Percentiles rank a stretch among this genome's conserved stretches.
Conservation (phyloP, 495 filamentous ascomycete species). For the Antarctomyces pellizariae region DNA sequence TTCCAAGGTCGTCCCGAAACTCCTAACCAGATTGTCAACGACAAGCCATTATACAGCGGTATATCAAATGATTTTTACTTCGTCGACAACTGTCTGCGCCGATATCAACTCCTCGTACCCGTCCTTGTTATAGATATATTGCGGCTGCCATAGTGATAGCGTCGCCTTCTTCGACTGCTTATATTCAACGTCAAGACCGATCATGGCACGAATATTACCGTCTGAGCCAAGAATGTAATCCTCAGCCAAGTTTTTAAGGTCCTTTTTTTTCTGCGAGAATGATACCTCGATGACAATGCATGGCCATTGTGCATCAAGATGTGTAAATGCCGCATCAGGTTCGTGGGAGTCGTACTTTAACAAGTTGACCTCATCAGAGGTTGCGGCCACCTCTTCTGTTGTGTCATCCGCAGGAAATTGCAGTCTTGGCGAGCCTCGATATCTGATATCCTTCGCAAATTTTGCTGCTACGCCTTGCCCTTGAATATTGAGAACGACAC, state of each 20-base stretch:
- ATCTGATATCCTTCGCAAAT: too few species aligned
- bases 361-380: too few species aligned
- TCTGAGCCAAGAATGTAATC: conserved; percentile 6
- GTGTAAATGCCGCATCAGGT: conserved; percentile 5
- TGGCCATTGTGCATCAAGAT: conserved; percentile 4
- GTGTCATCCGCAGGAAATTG: too few species aligned
- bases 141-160: conserved; percentile 6
- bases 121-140: conserved; percentile 2
- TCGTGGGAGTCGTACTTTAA: too few species aligned
- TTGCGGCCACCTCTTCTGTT: too few species aligned
- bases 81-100: conserved; percentile 2
- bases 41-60: background rate
- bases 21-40: background rate
- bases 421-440: too few species aligned
- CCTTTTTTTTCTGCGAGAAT: conserved; percentile 6
- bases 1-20: conserved; percentile 4
- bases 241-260: conserved; percentile 3
- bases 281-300: conserved; percentile 6
- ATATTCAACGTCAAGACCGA: conserved; percentile 7
- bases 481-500: too few species aligned
- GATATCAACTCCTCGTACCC: conserved; percentile 2
- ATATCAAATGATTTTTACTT: conserved; percentile 1
- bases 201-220: conserved; percentile 3
- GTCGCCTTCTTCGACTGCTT: conserved; percentile 6
- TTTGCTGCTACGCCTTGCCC: too few species aligned